Evolutionary conservation across 139 green algal species (phyloP), one percentile per base, ranked within the genome.

Genomic region (Closterium sp.): DNA sequence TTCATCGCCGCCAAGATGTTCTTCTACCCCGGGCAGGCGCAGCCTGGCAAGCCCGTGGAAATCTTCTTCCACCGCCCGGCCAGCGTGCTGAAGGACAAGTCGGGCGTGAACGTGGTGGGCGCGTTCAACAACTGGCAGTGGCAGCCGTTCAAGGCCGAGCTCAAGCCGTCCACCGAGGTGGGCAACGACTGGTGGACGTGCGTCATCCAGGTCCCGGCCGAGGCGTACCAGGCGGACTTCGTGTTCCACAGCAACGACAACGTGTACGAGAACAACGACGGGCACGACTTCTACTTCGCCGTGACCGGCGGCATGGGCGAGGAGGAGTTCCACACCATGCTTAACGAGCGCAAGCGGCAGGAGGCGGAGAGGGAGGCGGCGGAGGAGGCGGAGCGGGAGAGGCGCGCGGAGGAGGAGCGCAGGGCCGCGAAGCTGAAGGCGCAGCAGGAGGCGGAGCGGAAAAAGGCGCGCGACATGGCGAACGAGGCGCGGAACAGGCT

Each of bases 211-310:
- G 16, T 93, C 12, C 91, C 91, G 0, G 23, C 9, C 0, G 91
- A 94, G 84, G 91, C 91, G n/a, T 94, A 92, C 88, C n/a, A 33
- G 23, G n/a, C 93, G 21, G 36, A 94, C 43, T 94, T 94, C 30
- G 91, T 94, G 3, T 94, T 94, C 81, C 33, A 86, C 38, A 84
- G n/a, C n/a, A 90, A 7, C 28, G 91, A 94, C 34, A 89, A 91
- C 33, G 35, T 90, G 32, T 94, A 92, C 16, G 91, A 94, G 87
- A 94, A 94, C 84, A 94, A 94, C 83, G 34, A 19, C 16, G 69
- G 36, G 10, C 34, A 94, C 8, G 91, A 94, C 43, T 94, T 94
- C 2, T 89, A 64, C 1, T 25, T 94, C 30, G 31, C 33, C 33
- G 91, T 94, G 0, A 28, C 36, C 10, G 91, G 91, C 31, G 91